A percentile compares a stretch with the other conserved stretches of the same genome.
Conservation (phyloP, 1,284 basidiomycete genomes). For the Marasmius sp. region DNA sequence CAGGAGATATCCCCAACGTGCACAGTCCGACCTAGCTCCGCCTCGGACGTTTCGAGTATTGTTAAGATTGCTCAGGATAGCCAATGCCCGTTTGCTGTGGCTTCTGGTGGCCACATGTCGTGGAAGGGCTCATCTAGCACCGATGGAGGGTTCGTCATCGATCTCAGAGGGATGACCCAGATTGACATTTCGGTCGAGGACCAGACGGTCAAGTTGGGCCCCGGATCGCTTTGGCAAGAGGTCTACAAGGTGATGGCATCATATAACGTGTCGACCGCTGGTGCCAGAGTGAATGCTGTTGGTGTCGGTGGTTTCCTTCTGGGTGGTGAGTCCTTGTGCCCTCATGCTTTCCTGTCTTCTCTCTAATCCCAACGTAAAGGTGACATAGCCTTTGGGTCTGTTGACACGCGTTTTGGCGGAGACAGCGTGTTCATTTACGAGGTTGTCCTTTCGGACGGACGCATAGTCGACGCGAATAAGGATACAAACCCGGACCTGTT, state of each 20-base stretch:
- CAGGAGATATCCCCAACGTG: background rate
- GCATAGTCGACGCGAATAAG: constrained; percentile 8
- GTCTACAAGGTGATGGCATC: background rate
- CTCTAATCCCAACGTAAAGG: background rate
- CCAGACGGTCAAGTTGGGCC: background rate
- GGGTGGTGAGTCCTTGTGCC: background rate
- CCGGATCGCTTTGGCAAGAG: background rate
- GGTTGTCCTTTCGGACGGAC: constrained; percentile 11
- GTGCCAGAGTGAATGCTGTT: background rate
- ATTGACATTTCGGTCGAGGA: background rate
- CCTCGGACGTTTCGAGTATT: background rate
- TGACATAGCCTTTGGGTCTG: constrained; percentile 7
- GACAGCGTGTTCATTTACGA: constrained; percentile 12
- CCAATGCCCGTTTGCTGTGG: background rate
- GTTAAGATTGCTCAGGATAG: background rate
- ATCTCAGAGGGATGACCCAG: background rate
- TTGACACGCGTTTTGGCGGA: constrained; percentile 2
- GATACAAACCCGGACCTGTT: constrained; percentile 5
- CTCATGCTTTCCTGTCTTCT: background rate
- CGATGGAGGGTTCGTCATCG: background rate
- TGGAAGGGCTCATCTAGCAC: background rate
- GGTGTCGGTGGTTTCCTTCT: background rate
- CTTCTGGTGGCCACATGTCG: background rate
- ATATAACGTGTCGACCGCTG: background rate
- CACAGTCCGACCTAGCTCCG: background rate